These are phyloP conservation scores for Hsuehochloa calcarea DNA, from an alignment of 176 grass and related monocot genomes.

Conservation along the genomic window DNA sequence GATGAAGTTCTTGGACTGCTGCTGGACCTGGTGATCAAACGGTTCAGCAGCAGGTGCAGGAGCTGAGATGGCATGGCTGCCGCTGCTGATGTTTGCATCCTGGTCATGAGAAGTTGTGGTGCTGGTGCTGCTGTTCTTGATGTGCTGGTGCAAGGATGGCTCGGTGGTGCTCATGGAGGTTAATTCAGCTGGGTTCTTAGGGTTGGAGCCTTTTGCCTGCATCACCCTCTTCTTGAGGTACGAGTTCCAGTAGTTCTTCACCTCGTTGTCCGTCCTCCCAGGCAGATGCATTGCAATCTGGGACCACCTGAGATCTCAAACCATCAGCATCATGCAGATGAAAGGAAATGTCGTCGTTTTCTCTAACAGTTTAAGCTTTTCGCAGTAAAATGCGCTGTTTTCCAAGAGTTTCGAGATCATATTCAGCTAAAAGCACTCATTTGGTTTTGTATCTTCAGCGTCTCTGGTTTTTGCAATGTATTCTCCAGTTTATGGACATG, in stretches of 20 bases:
- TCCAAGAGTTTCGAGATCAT: not conserved
- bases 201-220: slow-evolving; percentile 45
- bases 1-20: slow-evolving; percentile 39
- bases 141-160: slow-evolving; percentile 34
- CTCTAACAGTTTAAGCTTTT: not conserved
- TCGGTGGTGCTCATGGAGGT: slow-evolving; percentile 51
- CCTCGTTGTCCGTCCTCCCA: slow-evolving; percentile 85
- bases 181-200: slow-evolving; percentile 30
- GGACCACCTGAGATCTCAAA: slow-evolving; percentile 60
- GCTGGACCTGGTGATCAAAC: slow-evolving; percentile 31
- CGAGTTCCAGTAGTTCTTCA: slow-evolving; percentile 94
- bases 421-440: not conserved
- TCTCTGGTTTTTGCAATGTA: not conserved
- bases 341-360: not conserved
- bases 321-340: slow-evolving; percentile 10
- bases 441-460: not conserved
- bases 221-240: slow-evolving; percentile 78
- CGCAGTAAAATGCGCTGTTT: not conserved
- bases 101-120: slow-evolving; percentile 47
- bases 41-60: not conserved
- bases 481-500: not conserved
- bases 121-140: slow-evolving; percentile 40
- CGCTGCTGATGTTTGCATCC: slow-evolving; percentile 37
- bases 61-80: slow-evolving; percentile 22
- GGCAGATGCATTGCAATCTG: slow-evolving; percentile 87